Conservation (phyloP, 1,284 basidiomycete genomes). For the Papiliotrema laurentii region DNA sequence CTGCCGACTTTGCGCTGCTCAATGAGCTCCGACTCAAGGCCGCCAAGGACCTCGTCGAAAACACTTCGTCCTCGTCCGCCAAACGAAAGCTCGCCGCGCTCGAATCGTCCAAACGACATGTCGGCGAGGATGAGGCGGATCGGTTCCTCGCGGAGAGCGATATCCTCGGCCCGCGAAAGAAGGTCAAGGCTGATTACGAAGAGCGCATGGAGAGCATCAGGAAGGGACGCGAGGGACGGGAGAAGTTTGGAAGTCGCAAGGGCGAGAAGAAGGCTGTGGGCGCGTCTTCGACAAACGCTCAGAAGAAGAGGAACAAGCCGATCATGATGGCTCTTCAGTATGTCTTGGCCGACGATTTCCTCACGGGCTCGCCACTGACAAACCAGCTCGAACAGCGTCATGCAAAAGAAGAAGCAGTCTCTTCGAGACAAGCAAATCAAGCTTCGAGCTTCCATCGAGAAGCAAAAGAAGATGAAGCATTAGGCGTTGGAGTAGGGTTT, state of each 20-base stretch:
- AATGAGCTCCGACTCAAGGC: constrained; percentile 84
- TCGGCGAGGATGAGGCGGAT: constrained; percentile 53
- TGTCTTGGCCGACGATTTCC: constrained; percentile 28
- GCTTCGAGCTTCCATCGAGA: constrained; percentile 44
- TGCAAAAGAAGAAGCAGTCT: constrained; percentile 80
- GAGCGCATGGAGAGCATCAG: constrained; percentile 89
- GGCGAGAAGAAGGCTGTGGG: constrained; percentile 79
- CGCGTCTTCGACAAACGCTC: constrained; percentile 79
- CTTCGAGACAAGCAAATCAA: constrained; percentile 69
- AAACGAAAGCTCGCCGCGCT: constrained; percentile 82
- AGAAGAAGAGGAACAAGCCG: constrained; percentile 86
- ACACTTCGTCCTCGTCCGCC: constrained; percentile 62
- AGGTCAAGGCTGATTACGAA: constrained; percentile 88
- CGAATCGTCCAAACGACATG: constrained; percentile 62
- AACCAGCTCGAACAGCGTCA: constrained; percentile 43
- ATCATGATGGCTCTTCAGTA: constrained; percentile 84
- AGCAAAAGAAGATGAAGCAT: constrained; percentile 47
- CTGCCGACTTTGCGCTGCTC: constrained; percentile 91
- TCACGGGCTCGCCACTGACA: constrained; percentile 2
- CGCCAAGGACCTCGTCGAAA: constrained; percentile 67
- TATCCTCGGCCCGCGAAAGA: constrained; percentile 92
- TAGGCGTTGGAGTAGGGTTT: constrained; percentile 9
- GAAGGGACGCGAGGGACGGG: constrained; percentile 89
- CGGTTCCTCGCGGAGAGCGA: constrained; percentile 82
- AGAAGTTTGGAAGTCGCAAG: constrained; percentile 86